Evolutionary conservation across 1,139 yeast species (phyloP), one percentile per base, ranked within the genome.

Genomic region (Pichiaceae sp.): DNA sequence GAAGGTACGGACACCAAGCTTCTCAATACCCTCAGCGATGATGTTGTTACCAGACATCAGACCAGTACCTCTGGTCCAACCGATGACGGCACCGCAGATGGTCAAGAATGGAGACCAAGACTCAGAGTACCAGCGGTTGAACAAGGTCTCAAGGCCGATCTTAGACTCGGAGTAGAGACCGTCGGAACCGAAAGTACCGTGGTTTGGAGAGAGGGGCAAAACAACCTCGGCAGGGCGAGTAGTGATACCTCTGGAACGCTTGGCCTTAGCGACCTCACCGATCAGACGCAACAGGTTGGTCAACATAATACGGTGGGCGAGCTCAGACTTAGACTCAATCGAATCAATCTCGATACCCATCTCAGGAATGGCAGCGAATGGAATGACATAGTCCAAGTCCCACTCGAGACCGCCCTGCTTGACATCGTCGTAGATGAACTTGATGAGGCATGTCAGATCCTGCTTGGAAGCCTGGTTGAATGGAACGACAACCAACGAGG

Each of bases 51-150:
- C 96, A 56, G 89, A 74, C 98, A 91, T 91, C 59, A 91, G 79
- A 59, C 98, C 98, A 45, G 98, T 91, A 65, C 98, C 98, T 75
- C 98, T 86, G 46, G 98, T 91, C 98, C 98, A 91, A 60, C 98
- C 98, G 63, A 91, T 91, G 49, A 91, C 76, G 38, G 97, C 96
- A 72, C 98, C 98, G 65, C 97, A 89, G 46, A 91, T 72, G 45
- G 97, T 91, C 66, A 91, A 79, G 70, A 85, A 93, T 49, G 84
- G 70, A 38, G 81, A 80, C 98, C 98, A 91, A 45, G 89, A 85
- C 72, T 91, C 98, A 36, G 97, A 89, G 64, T 81, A 75, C 98
- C 98, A 91, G 74, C 96, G 84, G 81, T 89, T 89, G 77, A 91
- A 86, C 60, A 91, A 70, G 27, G 97, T 89, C 69, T 91, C 98